Evolutionary conservation across 2,329 filamentous ascomycete genomes (phyloP).

Genomic region (Bretziella fagacearum): DNA sequence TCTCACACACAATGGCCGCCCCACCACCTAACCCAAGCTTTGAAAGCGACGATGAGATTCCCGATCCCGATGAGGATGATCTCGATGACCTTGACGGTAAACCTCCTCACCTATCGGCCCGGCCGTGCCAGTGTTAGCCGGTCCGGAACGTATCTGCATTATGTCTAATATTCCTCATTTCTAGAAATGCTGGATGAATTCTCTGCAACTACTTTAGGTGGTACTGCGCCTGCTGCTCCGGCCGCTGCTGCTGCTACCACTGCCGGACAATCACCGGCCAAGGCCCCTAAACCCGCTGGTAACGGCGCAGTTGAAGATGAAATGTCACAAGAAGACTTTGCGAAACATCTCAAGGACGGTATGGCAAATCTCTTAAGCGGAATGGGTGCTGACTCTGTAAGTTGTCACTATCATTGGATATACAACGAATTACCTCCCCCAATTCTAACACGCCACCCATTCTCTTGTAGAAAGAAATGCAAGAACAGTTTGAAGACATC

Average conservation of each 20-base stretch:
- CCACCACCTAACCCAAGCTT: slow-evolving; percentile 14
- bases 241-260: slow-evolving; percentile 24
- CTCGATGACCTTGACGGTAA: slow-evolving; percentile 79
- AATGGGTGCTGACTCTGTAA: slow-evolving; percentile 13
- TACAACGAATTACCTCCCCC: too few species aligned
- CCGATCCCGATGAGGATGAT: slow-evolving; percentile 86
- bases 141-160: too few species aligned
- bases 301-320: slow-evolving; percentile 9
- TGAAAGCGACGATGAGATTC: slow-evolving; percentile 37
- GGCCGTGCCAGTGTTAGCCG: too few species aligned
- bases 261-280: background rate
- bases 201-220: slow-evolving; percentile 30
- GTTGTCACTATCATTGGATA: background rate
- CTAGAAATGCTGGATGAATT: slow-evolving; percentile 89
- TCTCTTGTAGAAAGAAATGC: slow-evolving; percentile 30
- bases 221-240: background rate
- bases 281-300: background rate
- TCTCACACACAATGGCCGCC: slow-evolving; percentile 2
- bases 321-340: slow-evolving; percentile 13
- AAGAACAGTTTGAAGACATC: slow-evolving; percentile 61
- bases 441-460: background rate
- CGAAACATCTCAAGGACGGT: slow-evolving; percentile 13
- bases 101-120: too few species aligned
- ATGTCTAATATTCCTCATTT: slow-evolving; percentile 12
- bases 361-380: slow-evolving; percentile 13